Conservation (phyloP, 2,329 filamentous ascomycete species). For the Macrophomina tecta region DNA sequence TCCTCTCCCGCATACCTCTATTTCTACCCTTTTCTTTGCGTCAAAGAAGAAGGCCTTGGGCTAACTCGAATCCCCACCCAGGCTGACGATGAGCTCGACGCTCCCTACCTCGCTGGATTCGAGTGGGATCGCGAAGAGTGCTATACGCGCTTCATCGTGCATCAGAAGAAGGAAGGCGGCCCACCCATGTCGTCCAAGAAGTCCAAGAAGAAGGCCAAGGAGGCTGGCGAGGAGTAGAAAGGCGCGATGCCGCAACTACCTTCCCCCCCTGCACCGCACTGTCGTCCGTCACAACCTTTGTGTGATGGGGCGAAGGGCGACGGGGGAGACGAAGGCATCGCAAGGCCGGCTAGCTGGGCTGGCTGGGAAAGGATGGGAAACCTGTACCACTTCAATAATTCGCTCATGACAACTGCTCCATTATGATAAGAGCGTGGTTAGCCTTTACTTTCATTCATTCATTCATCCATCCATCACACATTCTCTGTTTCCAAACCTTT, state of each 20-base stretch:
- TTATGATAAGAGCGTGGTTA: neutral
- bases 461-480: neutral
- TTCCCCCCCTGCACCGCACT: neutral
- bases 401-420: slow-evolving; percentile 10
- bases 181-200: slow-evolving; percentile 44
- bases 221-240: slow-evolving; percentile 37
- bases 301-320: neutral
- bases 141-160: slow-evolving; percentile 86
- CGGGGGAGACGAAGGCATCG: neutral
- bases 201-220: slow-evolving; percentile 45
- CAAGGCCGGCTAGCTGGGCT: slow-evolving; percentile 10
- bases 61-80: slow-evolving; percentile 45
- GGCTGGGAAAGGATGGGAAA: neutral
- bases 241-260: slow-evolving; percentile 1
- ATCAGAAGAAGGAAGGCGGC: slow-evolving; percentile 74
- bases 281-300: neutral
- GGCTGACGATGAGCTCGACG: slow-evolving; percentile 90
- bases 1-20: neutral
- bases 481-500: neutral
- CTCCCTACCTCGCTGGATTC: slow-evolving; percentile 88
- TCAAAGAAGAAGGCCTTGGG: neutral
- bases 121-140: slow-evolving; percentile 95
- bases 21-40: neutral
- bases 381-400: slow-evolving; percentile 19
- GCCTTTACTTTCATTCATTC: slow-evolving; percentile 4